Conservation (phyloP, 73 alveolate species). For the Breviolum minutum region DNA sequence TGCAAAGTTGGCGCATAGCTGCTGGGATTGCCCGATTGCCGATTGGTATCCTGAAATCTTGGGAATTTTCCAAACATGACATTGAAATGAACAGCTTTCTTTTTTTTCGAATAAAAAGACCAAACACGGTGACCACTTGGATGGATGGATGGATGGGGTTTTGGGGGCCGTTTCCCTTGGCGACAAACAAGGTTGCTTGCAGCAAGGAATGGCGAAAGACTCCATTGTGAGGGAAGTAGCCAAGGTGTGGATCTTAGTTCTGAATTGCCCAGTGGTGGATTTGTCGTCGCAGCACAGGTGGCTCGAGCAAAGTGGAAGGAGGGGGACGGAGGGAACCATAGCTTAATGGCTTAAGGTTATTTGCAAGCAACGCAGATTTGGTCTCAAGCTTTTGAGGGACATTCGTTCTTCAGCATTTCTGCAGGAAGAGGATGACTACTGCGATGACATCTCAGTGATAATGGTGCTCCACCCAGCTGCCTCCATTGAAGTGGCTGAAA, state of each 20-base stretch:
- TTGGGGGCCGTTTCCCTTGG: too few species aligned
- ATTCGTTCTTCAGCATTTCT: neutral
- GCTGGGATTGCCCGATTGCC: neutral
- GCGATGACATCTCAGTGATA: slow-evolving; percentile 60
- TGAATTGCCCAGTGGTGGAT: neutral
- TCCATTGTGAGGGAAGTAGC: slow-evolving; percentile 23
- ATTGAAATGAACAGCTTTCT: too few species aligned
- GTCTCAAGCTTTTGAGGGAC: neutral
- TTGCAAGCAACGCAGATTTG: too few species aligned
- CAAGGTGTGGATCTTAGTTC: neutral
- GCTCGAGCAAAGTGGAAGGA: slow-evolving; percentile 78
- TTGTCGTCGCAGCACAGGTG: slow-evolving; percentile 17
- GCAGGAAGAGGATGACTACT: slow-evolving; percentile 63
- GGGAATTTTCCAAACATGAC: too few species aligned
- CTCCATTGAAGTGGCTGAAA: too few species aligned
- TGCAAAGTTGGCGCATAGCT: slow-evolving; percentile 28
- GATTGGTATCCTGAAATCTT: neutral
- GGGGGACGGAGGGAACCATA: too few species aligned
- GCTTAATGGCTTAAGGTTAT: too few species aligned
- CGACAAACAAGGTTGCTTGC: slow-evolving; percentile 45
- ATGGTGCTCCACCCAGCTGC: neutral
- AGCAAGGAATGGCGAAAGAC: slow-evolving; percentile 24
- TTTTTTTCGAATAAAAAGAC: too few species aligned
- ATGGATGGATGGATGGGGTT: too few species aligned
- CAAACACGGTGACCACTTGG: too few species aligned